Conservation (phyloP, 352 stramenopile genomes). For the Globisporangium radiosum region DNA sequence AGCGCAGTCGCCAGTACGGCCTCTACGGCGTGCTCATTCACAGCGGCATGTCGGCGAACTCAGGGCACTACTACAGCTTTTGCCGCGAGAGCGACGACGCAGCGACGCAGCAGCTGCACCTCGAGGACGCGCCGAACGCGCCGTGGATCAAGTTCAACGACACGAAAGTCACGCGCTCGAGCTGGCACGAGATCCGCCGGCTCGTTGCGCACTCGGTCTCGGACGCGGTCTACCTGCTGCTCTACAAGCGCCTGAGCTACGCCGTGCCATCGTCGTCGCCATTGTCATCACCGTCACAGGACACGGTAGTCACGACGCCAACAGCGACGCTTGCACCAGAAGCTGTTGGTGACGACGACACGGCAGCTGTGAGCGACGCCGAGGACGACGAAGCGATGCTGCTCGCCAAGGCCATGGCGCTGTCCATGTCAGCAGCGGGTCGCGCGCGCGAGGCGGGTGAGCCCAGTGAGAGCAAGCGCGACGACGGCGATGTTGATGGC, state of each 20-base stretch:
- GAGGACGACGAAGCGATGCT: conserved; percentile 84
- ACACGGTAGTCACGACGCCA: too few relatives aligned
- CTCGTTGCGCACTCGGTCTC: conserved; percentile 73
- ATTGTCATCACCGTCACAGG: too few relatives aligned
- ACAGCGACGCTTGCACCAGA: conserved; percentile 5
- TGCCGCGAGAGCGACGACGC: conserved; percentile 75
- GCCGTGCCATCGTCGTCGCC: conserved; percentile 8
- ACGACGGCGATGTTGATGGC: conserved; percentile 8
- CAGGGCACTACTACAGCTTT: conserved; percentile 89
- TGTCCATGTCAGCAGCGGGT: conserved; percentile 79
- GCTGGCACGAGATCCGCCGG: conserved; percentile 79
- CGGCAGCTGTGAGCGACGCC: neutral
- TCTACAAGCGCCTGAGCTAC: conserved; percentile 86
- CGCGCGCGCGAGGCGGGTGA: conserved; percentile 23
- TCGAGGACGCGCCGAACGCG: conserved; percentile 67
- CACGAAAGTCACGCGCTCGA: conserved; percentile 69
- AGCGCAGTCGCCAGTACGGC: conserved; percentile 64
- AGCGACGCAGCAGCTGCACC: conserved; percentile 59
- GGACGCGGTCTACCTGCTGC: conserved; percentile 83
- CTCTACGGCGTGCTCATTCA: conserved; percentile 88
- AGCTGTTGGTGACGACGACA: conserved; percentile 12
- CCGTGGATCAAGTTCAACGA: conserved; percentile 92
- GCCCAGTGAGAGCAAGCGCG: neutral
- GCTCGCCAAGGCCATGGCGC: conserved; percentile 80
- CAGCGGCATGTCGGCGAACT: conserved; percentile 85